phyloP scores from a whole-genome alignment of 148 eudicot genomes.

The Polygonum maritimum region DNA sequence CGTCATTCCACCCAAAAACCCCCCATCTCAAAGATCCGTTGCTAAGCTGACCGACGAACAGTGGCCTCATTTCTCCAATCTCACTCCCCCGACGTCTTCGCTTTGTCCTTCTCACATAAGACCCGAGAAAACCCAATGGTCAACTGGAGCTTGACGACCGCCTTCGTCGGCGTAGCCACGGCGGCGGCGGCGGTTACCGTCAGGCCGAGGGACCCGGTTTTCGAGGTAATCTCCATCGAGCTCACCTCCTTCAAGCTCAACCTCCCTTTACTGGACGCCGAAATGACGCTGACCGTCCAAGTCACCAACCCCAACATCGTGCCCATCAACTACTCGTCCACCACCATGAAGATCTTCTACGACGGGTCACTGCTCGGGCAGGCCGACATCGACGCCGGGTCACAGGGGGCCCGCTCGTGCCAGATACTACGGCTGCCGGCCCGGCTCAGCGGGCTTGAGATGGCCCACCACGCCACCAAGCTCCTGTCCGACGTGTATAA shows the following conservation, averaged over 20 bases:
- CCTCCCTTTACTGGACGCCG: conserved; percentile 62
- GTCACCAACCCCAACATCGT: conserved; percentile 85
- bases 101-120: not conserved
- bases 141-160: conserved; percentile 64
- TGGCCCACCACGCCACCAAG: conserved; percentile 48
- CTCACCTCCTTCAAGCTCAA: conserved; percentile 69
- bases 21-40: not conserved
- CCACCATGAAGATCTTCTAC: conserved; percentile 72
- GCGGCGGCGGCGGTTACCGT: conserved; percentile 33
- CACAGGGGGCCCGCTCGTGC: conserved; percentile 59
- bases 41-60: not conserved
- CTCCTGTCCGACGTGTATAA: conserved; percentile 50
- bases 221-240: conserved; percentile 62
- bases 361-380: conserved; percentile 63
- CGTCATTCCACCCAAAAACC: not conserved
- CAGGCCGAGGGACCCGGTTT: conserved; percentile 57
- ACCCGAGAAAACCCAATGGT: conserved; percentile 12
- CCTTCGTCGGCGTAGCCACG: conserved; percentile 52
- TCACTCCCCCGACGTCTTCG: not conserved
- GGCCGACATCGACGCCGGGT: conserved; percentile 58
- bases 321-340: conserved; percentile 47
- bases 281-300: conserved; percentile 72
- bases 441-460: conserved; percentile 62
- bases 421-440: conserved; percentile 57
- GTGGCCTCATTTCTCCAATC: not conserved